phyloP scores from a whole-genome alignment of 2,329 filamentous ascomycete genomes.

The Fusarium equiseti region DNA sequence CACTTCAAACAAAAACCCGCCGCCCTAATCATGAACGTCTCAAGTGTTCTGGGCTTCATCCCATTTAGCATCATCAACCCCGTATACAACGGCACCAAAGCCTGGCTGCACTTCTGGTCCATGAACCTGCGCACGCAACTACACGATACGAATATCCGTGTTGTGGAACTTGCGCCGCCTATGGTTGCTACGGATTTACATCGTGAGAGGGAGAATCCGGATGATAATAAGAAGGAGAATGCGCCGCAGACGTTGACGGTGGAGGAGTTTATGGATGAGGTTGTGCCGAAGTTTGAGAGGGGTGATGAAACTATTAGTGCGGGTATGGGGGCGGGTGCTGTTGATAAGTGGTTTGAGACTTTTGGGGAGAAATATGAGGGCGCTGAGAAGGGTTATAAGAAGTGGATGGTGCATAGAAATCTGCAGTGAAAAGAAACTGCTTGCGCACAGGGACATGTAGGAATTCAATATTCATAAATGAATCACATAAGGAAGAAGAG shows the following conservation, averaged over 20 bases:
- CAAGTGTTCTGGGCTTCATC: constrained; percentile 64
- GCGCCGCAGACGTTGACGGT: constrained; percentile 57
- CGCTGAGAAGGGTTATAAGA: constrained; percentile 8
- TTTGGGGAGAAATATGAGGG: constrained; percentile 50
- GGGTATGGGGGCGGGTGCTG: constrained; percentile 55
- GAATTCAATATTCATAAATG: no score
- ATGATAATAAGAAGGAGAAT: constrained; percentile 71
- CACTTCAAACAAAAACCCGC: constrained; percentile 60
- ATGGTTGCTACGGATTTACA: constrained; percentile 67
- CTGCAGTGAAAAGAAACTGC: no score
- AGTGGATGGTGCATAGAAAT: not conserved
- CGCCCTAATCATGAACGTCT: constrained; percentile 65
- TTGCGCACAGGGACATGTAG: no score
- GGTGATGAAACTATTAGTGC: constrained; percentile 63
- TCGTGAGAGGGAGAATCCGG: constrained; percentile 65
- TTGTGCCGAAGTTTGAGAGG: constrained; percentile 58
- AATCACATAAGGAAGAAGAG: no score
- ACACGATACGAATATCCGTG: constrained; percentile 55
- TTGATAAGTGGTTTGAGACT: constrained; percentile 59
- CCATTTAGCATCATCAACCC: constrained; percentile 67
- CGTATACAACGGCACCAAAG: constrained; percentile 70
- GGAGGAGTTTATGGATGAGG: constrained; percentile 66
- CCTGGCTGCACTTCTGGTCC: constrained; percentile 68
- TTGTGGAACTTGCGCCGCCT: constrained; percentile 68
- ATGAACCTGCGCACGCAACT: constrained; percentile 67